Percentiles rank a stretch among this genome's conserved stretches.
Conservation (phyloP, 495 filamentous ascomycete species). For the Ascobolus immersus region DNA sequence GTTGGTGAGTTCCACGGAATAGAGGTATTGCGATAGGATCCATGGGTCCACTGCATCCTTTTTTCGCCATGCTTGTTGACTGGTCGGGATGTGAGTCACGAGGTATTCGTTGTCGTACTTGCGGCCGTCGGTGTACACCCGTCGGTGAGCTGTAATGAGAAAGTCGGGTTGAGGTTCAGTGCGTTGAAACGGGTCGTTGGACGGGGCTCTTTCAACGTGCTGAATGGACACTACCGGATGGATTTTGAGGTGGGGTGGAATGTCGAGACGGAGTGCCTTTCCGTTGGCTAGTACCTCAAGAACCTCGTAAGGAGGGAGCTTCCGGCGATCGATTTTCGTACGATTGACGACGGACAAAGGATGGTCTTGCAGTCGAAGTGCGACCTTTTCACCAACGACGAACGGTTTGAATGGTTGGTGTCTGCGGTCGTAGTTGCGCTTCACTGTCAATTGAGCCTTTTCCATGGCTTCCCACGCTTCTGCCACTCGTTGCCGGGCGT, state of each 20-base stretch:
- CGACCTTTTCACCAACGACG: not conserved
- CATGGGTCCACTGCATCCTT: not conserved
- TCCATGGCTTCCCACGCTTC: no score
- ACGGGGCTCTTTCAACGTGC: not conserved
- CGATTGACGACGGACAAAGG: not conserved
- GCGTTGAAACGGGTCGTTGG: not conserved
- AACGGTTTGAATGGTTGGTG: not conserved
- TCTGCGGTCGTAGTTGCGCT: not conserved
- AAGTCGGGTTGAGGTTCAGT: no score
- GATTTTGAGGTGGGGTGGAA: not conserved
- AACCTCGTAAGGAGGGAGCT: not conserved
- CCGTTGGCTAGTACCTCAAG: not conserved
- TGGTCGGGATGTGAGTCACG: not conserved
- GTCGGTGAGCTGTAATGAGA: no score
- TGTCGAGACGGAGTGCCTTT: not conserved
- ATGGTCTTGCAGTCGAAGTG: not conserved
- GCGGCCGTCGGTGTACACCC: no score
- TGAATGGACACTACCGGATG: not conserved
- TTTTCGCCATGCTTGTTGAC: not conserved
- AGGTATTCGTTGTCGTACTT: not conserved
- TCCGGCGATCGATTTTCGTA: not conserved
- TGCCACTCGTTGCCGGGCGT: no score
- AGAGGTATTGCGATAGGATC: not conserved
- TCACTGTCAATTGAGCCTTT: no score
- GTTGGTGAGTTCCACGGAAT: not conserved